phyloP scores from a whole-genome alignment of 1,284 basidiomycete species.

The Xerocomus nothofagi region DNA sequence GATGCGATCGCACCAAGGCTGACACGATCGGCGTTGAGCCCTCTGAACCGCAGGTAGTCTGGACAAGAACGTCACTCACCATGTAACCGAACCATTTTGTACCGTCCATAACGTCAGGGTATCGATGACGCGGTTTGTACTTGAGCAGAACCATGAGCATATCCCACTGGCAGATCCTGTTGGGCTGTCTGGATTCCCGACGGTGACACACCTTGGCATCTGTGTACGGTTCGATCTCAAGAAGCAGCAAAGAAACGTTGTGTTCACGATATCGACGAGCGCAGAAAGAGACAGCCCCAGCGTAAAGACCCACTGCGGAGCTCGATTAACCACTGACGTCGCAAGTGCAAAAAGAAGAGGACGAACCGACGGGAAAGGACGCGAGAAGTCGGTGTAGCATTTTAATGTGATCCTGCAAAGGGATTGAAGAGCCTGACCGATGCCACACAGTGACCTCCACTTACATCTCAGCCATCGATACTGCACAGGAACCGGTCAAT shows the following conservation, averaged over 20 bases:
- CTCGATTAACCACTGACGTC: background rate
- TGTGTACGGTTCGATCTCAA: conserved; percentile 40
- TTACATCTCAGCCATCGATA: conserved; percentile 26
- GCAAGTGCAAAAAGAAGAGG: background rate
- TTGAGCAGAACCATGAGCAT: conserved; percentile 14
- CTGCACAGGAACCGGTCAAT: conserved; percentile 4
- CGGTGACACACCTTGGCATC: conserved; percentile 35
- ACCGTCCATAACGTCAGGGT: conserved; percentile 49
- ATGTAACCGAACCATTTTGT: conserved; percentile 49
- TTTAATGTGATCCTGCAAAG: conserved; percentile 16
- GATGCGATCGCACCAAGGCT: conserved; percentile 43
- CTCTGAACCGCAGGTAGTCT: background rate
- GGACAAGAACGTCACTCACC: conserved; percentile 31
- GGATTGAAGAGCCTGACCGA: background rate
- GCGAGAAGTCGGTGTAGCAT: conserved; percentile 13
- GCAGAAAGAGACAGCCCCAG: conserved; percentile 49
- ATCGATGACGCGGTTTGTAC: conserved; percentile 48
- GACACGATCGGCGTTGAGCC: background rate
- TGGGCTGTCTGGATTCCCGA: background rate
- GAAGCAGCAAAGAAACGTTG: conserved; percentile 44
- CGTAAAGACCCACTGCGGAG: conserved; percentile 50
- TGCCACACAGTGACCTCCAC: background rate
- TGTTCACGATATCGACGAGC: conserved; percentile 49
- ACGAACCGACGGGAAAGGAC: conserved; percentile 17
- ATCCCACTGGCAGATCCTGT: no score